These are phyloP conservation scores for Amoebophrya sp. DNA, from an alignment of 169 alveolate genomes.

Conservation along the genomic window DNA sequence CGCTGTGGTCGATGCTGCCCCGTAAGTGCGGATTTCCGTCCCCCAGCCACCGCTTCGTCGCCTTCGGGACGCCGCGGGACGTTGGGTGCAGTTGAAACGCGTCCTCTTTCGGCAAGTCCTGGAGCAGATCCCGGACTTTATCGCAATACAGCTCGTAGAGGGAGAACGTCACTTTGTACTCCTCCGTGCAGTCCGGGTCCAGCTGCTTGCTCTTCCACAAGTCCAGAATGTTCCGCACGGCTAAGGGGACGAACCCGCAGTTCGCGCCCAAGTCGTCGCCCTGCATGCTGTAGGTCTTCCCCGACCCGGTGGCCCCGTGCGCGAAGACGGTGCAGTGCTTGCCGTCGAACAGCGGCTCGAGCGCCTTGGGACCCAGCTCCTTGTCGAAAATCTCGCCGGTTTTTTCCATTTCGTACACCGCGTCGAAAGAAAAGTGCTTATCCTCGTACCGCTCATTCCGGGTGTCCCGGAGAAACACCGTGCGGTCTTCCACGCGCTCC, in stretches of 20 bases:
- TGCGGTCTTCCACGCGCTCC: background rate
- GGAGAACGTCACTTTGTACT: constrained; percentile 44
- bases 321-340: constrained; percentile 46
- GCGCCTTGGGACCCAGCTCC: background rate
- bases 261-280: constrained; percentile 20
- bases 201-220: background rate
- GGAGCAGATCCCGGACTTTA: constrained; percentile 46
- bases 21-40: background rate
- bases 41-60: background rate
- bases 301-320: constrained; percentile 53
- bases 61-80: background rate
- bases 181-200: background rate
- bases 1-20: background rate
- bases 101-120: background rate
- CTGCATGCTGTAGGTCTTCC: constrained; percentile 55
- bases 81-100: too few species aligned
- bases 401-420: background rate
- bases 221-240: constrained; percentile 1
- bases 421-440: background rate
- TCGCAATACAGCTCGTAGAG: constrained; percentile 51
- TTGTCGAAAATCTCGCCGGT: background rate
- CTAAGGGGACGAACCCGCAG: background rate
- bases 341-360: background rate
- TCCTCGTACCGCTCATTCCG: constrained; percentile 9
- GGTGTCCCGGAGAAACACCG: background rate